Evolutionary conservation across 768 basidiomycete species (phyloP), one percentile per base, ranked within the genome.

Genomic region (Trichaptum fuscoviolaceum): DNA sequence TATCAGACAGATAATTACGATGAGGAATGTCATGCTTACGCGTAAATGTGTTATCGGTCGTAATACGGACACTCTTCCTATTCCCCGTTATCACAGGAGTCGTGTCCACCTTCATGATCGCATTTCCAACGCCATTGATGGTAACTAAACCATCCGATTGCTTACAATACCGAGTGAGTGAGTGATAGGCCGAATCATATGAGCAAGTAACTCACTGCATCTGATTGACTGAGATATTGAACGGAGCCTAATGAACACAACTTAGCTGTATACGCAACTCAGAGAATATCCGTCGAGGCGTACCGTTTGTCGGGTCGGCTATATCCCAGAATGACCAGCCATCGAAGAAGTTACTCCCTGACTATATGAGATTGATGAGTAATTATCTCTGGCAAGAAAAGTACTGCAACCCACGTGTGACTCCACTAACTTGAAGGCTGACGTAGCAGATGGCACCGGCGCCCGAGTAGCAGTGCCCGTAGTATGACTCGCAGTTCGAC

Each of bases 31-130:
- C 10, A 18, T 34, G 59, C 59, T 52, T 52, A 8, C 86, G 85
- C 35, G 84, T 90, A 72, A 85, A 90, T 2, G 78, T 76, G 63
- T 79, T 75, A 30, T 86, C 73, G 0, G 89, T 87, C 62, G 86
- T 87, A 70, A 98, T 90, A 69, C 95, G 88, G 52, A 96, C 83
- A 69, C 90, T 89, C 75, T 86, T 83, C 67, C 95, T 85, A 64
- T 83, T 89, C 57, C 75, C 84, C n/a, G 83, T 71, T 35, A 95
- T 89, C 20, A 77, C 83, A 10, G 86, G 82, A 5, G 93, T 96
- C 7, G 92, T 95, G 73, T 96, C 93, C 26, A 96, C 88, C 35
- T 85, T 81, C 94, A 98, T 96, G 65, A 97, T 77, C 20, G 90
- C 92, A 76, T 93, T 85, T 24, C 92, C 92, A 10, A 81, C 82